Base-by-base conservation (phyloP, 306 rosid genomes). In the Clitoria ternatea region DNA sequence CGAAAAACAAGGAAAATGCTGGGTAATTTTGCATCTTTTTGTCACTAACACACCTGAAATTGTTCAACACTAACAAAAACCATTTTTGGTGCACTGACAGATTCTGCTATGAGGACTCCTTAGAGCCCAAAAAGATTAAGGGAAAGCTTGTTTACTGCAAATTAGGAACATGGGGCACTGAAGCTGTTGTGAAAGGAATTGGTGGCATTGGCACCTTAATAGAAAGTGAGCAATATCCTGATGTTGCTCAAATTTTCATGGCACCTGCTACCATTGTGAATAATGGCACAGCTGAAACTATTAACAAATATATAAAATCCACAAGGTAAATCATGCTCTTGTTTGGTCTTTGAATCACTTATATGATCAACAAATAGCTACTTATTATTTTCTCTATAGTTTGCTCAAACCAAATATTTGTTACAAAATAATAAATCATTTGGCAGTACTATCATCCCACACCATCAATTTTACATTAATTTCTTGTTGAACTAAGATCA, bases 251-350 rank as follows among this genome's bases (percentile, higher is more conserved):
- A 65, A 77, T 94, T 74, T 94, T 77, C 82, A 87, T 94, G 89
- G 92, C 92, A 9, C 97, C 99, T 48, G 88, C 83, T 48, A 81
- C 99, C 33, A 23, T 81, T 49, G 92, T 94, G 33, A 79, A 83
- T 69, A 10, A 54, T 68, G 48, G 85, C 47, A 17, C 66, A 2
- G 96, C 92, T 22, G 52, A 66, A 8, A 30, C 20, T 49, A 73
- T 94, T 18, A 64, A 66, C 5, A 33, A 17, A 1, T 94, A 94
- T 49, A 86, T 89, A 52, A 29, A 87, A 14, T 84, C 95, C 39
- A 70, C 95, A 18, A 84, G 85, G 99, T 94, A 74, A 14, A 33
- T 36, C 36, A 70, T 17, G 13, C 33, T 56, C 17, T 53, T 70
- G 17, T 30, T 48, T 77, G 18, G 14, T 14, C 37, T 54, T 33